A percentile compares a stretch with the other conserved stretches of the same genome.
Conservation (phyloP, 768 basidiomycete genomes). For the Phylloporus rhodoxanthus region DNA sequence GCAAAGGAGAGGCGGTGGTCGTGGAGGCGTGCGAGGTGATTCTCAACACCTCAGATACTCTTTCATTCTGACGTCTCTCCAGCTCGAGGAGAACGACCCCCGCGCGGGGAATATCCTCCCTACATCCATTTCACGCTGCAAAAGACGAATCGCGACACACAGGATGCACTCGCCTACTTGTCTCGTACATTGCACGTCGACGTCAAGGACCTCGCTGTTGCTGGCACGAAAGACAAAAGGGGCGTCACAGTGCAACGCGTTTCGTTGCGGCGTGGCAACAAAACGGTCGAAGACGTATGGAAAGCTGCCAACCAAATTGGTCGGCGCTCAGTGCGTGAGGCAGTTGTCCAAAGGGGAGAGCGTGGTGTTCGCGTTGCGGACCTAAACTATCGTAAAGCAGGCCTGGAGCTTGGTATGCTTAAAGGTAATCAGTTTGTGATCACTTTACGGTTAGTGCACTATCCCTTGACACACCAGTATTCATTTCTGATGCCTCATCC, state of each 20-base stretch:
- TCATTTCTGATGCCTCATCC: not conserved
- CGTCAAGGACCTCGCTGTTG: conserved; percentile 78
- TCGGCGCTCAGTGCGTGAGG: conserved; percentile 52
- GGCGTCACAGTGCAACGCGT: conserved; percentile 95
- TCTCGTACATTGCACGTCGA: conserved; percentile 71
- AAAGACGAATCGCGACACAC: conserved; percentile 96
- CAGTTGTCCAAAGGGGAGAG: conserved; percentile 71
- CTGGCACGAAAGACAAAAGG: conserved; percentile 97
- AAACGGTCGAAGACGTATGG: conserved; percentile 84
- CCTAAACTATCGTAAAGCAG: conserved; percentile 74
- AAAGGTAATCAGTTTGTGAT: conserved; percentile 96
- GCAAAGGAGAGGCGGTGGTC: conserved; percentile 47
- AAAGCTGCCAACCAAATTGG: conserved; percentile 65
- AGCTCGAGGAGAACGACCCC: conserved; percentile 38
- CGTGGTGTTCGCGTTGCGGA: conserved; percentile 86
- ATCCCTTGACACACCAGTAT: conserved; percentile 13
- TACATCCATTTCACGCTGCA: conserved; percentile 96
- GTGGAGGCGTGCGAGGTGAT: conserved; percentile 37
- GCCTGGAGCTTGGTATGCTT: conserved; percentile 89
- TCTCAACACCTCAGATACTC: not conserved
- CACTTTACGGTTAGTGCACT: conserved; percentile 64
- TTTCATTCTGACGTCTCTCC: conserved; percentile 1
- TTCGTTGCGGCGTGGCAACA: conserved; percentile 66
- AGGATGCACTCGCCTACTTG: conserved; percentile 83
- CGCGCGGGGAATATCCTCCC: conserved; percentile 67